Base-by-base conservation (phyloP, 2,329 filamentous ascomycete species). In the Zymoseptoria tritici region DNA sequence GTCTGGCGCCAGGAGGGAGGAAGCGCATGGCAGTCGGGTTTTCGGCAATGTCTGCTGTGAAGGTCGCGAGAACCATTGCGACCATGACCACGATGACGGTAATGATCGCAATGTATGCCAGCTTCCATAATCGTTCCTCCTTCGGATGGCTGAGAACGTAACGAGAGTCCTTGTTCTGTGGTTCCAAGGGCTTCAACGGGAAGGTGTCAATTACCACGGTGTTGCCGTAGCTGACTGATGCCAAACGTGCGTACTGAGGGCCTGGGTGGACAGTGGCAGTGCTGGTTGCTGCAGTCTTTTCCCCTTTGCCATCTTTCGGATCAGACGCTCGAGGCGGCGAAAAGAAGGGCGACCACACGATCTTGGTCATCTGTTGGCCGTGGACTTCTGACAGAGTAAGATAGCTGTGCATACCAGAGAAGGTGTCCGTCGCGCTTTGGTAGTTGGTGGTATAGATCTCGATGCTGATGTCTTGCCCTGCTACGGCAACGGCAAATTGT, bases 401-500 rank as follows among this genome's bases (percentile, higher is more conserved):
- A 67, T 81, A 84, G 7, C 72, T 70, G 50, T 75, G 74, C 68
- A 86, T 77, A 7, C 74, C 73, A 49, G 78, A 75, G 65, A 81
- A 77, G 2, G 74, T 77, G 61, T 76, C 77, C 2, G 73, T 74
- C 3, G 71, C 69, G 6, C 77, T 74, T 68, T 89, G 72, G 71
- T 90, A 89, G 64, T 95, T 88, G 60, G 96, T 77, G 0, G 90
- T 92, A 73, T 87, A 88, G 26, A 96, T 77, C 4, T 84, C 84
- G 64, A 96, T 86, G 9, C 90, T 91, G 61, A 86, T 85, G 72
- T 95, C 89, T 67, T 89, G 88, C 8, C 87, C 88, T 2, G 89
- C 89, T 13, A 95, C 85, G 6, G 91, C 92, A 65, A 96, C 81
- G 53, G 88, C 83, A 64, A 91, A 88, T 74, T 97, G 91, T 53